A percentile compares a stretch with the other conserved stretches of the same genome.
Evolutionary conservation across 1,284 basidiomycete species (phyloP).

Genomic region (Dichomitus squalens): DNA sequence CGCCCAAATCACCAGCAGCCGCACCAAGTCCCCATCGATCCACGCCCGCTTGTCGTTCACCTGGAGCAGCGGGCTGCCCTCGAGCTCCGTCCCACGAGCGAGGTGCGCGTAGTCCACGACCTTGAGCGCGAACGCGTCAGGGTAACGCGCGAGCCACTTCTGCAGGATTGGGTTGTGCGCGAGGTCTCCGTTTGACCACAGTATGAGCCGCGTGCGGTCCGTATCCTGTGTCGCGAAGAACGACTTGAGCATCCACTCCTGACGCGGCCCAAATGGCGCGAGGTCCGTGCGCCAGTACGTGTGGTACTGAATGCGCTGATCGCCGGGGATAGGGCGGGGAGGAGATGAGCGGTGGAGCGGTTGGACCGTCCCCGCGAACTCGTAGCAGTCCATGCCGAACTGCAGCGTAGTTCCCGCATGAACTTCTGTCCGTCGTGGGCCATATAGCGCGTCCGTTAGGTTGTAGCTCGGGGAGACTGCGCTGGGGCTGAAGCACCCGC

Average conservation of each 20-base stretch:
- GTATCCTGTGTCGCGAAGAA: constrained; percentile 90
- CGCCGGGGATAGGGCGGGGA: constrained; percentile 25
- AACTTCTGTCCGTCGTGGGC: constrained; percentile 65
- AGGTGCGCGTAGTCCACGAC: constrained; percentile 69
- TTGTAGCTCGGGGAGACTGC: constrained; percentile 72
- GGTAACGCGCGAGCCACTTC: constrained; percentile 63
- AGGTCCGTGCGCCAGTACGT: constrained; percentile 92
- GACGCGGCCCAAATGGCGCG: constrained; percentile 72
- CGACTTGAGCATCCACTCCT: constrained; percentile 86
- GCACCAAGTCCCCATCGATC: constrained; percentile 90
- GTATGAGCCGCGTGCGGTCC: constrained; percentile 61
- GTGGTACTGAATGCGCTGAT: constrained; percentile 70
- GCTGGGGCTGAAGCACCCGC: constrained; percentile 72
- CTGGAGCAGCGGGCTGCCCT: constrained; percentile 58
- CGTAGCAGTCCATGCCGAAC: constrained; percentile 85
- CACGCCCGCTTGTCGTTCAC: constrained; percentile 80
- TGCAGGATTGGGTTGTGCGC: constrained; percentile 59
- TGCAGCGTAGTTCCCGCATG: constrained; percentile 78
- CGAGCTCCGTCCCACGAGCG: constrained; percentile 76
- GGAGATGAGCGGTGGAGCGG: constrained; percentile 9
- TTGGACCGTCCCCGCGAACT: constrained; percentile 60
- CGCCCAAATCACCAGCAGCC: constrained; percentile 86
- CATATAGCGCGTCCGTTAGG: constrained; percentile 59
- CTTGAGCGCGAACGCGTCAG: constrained; percentile 68
- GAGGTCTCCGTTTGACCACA: constrained; percentile 90